Base-by-base conservation (phyloP, 805 yeast species). In the Candida krabiensis region DNA sequence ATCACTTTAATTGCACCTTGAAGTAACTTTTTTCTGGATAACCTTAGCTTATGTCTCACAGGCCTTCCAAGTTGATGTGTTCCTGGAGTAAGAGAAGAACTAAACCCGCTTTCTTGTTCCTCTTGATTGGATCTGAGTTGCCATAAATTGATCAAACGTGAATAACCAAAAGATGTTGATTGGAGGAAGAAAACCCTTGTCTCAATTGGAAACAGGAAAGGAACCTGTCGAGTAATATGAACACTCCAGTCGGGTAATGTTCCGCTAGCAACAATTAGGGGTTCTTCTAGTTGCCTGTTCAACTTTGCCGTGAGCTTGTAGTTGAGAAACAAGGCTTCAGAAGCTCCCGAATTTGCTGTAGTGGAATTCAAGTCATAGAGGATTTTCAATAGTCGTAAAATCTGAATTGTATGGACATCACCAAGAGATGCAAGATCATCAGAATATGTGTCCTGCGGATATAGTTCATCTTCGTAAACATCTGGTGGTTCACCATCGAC, bases 91-190 rank as follows among this genome's bases (percentile, higher is more conserved):
- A 58, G 43, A 1, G 45, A 35, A 4, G 43, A 33, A 33, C 55
- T 33, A 12, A 27, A 28, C 4, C 31, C 25, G 12, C 33, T 56
- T 7, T 61, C 66, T 7, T 60, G 64, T 11, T 55, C 63, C 19
- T 60, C 61, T 17, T 70, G 66, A 23, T 66, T 72, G 8, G 71
- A 67, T 41, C 75, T 68, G 4, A 64, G 54, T 50, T 79, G 84
- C 96, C 96, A 88, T 30, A 79, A 70, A 43, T 83, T 83, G 40
- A 91, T 82, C 32, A 87, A 65, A 40, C 97, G 71, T 1, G 95
- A 84, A 56, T 86, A 83, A 0, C 98, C 98, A 66, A 86, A 90
- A 0, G 97, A 89, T 0, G 96, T 87, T 6, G 90, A 80, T 49
- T 86, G 91, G 38, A 91, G 61, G 52, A 86, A 88, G 46, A 80